Evolutionary conservation across 805 yeast species (phyloP).

Genomic region (Sugiyamaella chiloensis): DNA sequence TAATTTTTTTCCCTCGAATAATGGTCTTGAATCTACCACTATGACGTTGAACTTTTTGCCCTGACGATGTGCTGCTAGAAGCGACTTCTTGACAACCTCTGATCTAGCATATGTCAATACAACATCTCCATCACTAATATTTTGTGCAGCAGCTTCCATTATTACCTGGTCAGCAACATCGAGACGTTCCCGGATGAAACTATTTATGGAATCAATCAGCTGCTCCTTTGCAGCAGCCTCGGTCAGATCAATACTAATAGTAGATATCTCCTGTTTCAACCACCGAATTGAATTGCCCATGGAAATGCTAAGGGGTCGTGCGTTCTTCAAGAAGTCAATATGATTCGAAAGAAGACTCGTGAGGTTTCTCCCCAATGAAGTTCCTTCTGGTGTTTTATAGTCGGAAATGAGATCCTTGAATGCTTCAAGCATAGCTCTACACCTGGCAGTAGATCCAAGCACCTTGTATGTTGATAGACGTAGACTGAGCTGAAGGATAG

Average conservation of each 20-base stretch:
- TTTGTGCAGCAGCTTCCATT: conserved; percentile 72
- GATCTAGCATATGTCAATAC: conserved; percentile 88
- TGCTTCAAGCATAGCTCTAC: conserved; percentile 78
- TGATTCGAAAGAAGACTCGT: conserved; percentile 87
- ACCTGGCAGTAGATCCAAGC: conserved; percentile 86
- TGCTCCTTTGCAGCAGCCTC: conserved; percentile 64
- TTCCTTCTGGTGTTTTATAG: conserved; percentile 80
- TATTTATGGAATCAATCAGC: conserved; percentile 67
- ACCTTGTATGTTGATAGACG: conserved; percentile 79
- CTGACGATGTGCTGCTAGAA: conserved; percentile 60
- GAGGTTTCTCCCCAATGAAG: conserved; percentile 81
- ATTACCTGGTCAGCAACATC: conserved; percentile 81
- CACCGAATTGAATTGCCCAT: conserved; percentile 99
- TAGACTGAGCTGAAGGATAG: conserved; percentile 71
- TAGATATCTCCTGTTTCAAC: conserved; percentile 90
- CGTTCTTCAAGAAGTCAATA: conserved; percentile 85
- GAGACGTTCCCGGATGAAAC: conserved; percentile 78
- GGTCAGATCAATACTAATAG: conserved; percentile 66
- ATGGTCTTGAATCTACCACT: conserved; percentile 88
- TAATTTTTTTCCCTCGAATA: conserved; percentile 85
- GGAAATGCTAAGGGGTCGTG: conserved; percentile 85
- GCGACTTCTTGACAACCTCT: conserved; percentile 71
- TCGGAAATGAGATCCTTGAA: conserved; percentile 77
- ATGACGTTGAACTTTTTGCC: conserved; percentile 72
- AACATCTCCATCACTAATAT: conserved; percentile 71